A percentile compares a stretch with the other conserved stretches of the same genome.
Conservation (phyloP, 345 rosid genomes). For the Anastatica hierochuntica region DNA sequence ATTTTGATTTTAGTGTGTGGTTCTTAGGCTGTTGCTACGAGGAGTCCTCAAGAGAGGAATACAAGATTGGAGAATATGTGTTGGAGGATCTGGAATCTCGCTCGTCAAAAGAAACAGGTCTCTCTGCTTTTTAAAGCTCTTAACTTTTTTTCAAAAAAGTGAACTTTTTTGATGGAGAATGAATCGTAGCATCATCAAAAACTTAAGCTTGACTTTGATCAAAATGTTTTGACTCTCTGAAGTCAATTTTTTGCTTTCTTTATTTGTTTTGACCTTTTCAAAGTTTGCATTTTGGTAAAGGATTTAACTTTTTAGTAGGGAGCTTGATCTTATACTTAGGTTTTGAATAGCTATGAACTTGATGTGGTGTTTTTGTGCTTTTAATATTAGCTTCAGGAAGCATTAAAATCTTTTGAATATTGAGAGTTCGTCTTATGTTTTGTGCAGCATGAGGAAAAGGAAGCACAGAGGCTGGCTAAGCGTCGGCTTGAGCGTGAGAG, state of each 20-base stretch:
- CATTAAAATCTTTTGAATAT: neutral
- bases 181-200: neutral
- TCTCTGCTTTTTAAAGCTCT: neutral
- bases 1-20: neutral
- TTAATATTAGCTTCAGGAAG: no score
- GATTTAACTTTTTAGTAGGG: no score
- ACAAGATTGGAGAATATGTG: conserved; percentile 99
- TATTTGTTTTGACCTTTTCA: neutral
- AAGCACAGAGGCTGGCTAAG: conserved; percentile 57
- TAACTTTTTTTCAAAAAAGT: neutral
- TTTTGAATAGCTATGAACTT: neutral
- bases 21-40: conserved; percentile 81
- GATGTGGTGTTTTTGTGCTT: neutral
- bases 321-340: no score
- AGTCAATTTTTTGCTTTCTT: neutral
- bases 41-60: conserved; percentile 97
- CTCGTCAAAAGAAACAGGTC: conserved; percentile 99
- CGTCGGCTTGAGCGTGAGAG: conserved; percentile 71
- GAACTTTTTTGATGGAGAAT: neutral
- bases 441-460: conserved; percentile 65
- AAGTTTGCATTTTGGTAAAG: no score
- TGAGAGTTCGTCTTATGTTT: neutral
- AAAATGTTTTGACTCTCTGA: conserved; percentile 4
- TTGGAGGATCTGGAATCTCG: conserved; percentile 99
- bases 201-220: conserved; percentile 9